A percentile compares a stretch with the other conserved stretches of the same genome.
Evolutionary conservation across 768 basidiomycete genomes (phyloP).

Genomic region (Exsudoporus frostii): DNA sequence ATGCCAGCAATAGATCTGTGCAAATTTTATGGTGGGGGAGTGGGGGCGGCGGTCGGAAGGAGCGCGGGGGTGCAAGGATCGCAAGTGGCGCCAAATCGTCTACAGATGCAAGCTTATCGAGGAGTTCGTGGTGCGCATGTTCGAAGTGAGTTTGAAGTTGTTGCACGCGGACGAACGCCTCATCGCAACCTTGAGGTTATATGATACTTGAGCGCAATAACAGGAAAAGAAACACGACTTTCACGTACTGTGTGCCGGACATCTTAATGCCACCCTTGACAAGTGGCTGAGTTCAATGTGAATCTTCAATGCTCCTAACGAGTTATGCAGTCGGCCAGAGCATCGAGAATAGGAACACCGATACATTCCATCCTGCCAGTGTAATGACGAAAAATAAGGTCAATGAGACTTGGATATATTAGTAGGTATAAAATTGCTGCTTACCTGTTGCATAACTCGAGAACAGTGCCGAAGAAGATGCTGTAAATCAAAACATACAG

Average conservation of each 20-base stretch:
- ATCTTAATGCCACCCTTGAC: constrained; percentile 26
- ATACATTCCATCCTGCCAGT: constrained; percentile 32
- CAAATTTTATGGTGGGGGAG: constrained; percentile 5
- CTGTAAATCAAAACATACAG: constrained; percentile 10
- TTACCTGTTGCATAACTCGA: constrained; percentile 14
- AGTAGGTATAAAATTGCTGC: background rate
- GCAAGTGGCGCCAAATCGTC: constrained; percentile 22
- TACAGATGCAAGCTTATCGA: constrained; percentile 6
- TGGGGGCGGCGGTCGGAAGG: constrained; percentile 16
- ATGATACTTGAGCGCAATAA: constrained; percentile 2
- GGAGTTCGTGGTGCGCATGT: constrained; percentile 19
- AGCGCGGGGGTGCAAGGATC: constrained; percentile 14
- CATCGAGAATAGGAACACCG: constrained; percentile 26
- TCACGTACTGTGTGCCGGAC: constrained; percentile 26
- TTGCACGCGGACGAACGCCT: constrained; percentile 23
- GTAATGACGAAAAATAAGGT: background rate
- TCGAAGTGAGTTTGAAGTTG: constrained; percentile 27
- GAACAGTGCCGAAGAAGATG: constrained; percentile 27
- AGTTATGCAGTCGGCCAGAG: constrained; percentile 25
- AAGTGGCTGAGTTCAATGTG: constrained; percentile 32
- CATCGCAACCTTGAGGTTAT: constrained; percentile 20
- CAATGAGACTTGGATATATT: background rate
- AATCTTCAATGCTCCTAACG: constrained; percentile 16
- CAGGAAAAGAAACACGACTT: background rate
- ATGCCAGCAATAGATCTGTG: background rate